phyloP scores from a whole-genome alignment of 371 early-diverging fungal species.

The Actinomucor elegans region DNA sequence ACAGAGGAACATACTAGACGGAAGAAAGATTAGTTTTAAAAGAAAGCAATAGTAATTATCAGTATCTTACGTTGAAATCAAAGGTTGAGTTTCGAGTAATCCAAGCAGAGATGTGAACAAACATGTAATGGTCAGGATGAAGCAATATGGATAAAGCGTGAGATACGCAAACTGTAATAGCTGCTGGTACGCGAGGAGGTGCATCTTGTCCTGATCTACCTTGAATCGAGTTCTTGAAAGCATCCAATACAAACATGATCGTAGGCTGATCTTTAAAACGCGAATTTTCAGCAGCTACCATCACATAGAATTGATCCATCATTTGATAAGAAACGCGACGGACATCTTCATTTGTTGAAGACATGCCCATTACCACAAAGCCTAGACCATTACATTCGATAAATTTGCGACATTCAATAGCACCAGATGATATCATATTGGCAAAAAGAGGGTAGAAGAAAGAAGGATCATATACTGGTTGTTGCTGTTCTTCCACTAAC shows the following conservation, averaged over 20 bases:
- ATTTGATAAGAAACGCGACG: slow-evolving; percentile 67
- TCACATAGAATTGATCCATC: slow-evolving; percentile 63
- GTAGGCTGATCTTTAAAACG: slow-evolving; percentile 67
- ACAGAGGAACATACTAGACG: slow-evolving; percentile 77
- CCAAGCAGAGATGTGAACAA: slow-evolving; percentile 73
- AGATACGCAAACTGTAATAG: slow-evolving; percentile 68
- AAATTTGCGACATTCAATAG: slow-evolving; percentile 58
- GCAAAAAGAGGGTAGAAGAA: slow-evolving; percentile 77
- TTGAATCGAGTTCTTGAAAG: slow-evolving; percentile 66
- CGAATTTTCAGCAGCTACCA: slow-evolving; percentile 52
- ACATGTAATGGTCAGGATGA: slow-evolving; percentile 76
- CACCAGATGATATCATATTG: slow-evolving; percentile 54
- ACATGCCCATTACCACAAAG: slow-evolving; percentile 61
- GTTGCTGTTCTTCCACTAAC: not conserved
- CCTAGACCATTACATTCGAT: slow-evolving; percentile 77
- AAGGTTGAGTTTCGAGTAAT: slow-evolving; percentile 69
- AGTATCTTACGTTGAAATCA: slow-evolving; percentile 63
- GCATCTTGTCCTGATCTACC: slow-evolving; percentile 42
- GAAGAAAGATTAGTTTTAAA: not conserved
- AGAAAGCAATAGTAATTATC: not conserved
- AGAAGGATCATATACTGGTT: slow-evolving; percentile 59
- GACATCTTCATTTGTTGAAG: slow-evolving; percentile 52
- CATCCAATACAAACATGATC: slow-evolving; percentile 62
- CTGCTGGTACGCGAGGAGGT: slow-evolving; percentile 62
- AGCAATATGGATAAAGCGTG: slow-evolving; percentile 62